Base-by-base conservation (phyloP, 2,329 filamentous ascomycete species). In the Chrysosporium queenslandicum region DNA sequence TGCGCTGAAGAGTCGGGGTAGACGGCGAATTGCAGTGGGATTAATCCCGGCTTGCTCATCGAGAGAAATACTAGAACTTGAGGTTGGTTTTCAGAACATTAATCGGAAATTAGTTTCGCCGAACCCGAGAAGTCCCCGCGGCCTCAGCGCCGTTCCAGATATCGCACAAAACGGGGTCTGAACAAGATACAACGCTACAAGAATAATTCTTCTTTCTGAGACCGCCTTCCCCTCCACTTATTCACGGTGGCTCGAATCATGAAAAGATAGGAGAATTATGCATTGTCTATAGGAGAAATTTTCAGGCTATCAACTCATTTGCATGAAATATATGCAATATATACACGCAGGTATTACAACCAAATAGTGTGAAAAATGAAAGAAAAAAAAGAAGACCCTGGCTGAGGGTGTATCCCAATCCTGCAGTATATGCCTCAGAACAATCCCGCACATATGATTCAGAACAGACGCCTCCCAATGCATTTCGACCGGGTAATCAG, bases 401-500 rank as follows among this genome's bases (percentile, higher is more conserved):
- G 9, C 9, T 29, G 27, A 9, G 27, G n/a, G n/a, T n/a, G n/a
- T n/a, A 29, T 29, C 27, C 9, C 27, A 9, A 29, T n/a, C n/a
- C n/a, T n/a, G n/a, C n/a, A n/a, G n/a, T 29, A 29, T 29, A 9
- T 9, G 27, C 27, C 9, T 29, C 9, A 29, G n/a, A n/a, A n/a
- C n/a, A 29, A 9, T 4, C 27, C 27, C 27, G 5, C 9, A n/a
- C 16, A 25, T 47, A n/a, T 12, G 29, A n/a, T n/a, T n/a, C 32
- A 29, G 27, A 49, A 49, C 23, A 11, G 36, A 49, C 46, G 46
- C 46, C 46, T 2, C 27, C 5, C 37, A 41, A 49, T 49, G 46
- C 46, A 49, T 48, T 39, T 36, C 18, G 6, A 16, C 14, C 12
- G 11, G 7, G 32, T 6, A n/a, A 2, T 12, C 2, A 36, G 9